These are phyloP conservation scores for Karstenula rhodostoma DNA, from an alignment of 2,329 filamentous ascomycete species.

Conservation along the genomic window DNA sequence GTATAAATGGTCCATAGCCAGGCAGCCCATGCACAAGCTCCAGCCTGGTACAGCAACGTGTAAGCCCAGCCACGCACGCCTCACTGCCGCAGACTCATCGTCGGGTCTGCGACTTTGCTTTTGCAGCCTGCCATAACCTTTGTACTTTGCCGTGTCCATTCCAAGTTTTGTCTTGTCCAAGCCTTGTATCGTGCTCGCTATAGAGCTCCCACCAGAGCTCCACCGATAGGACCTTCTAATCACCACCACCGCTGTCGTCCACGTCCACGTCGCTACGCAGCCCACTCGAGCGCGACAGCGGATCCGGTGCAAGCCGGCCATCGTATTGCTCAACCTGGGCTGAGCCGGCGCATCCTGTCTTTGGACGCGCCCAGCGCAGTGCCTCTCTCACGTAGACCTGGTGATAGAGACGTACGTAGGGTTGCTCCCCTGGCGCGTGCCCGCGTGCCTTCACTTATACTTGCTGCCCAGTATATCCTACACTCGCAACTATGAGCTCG, in stretches of 20 bases:
- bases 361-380: background rate
- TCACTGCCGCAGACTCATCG: background rate
- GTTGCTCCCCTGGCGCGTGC: background rate
- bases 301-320: background rate
- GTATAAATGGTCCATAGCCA: slow-evolving; percentile 8
- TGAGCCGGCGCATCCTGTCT: background rate
- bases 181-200: background rate
- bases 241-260: background rate
- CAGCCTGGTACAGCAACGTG: slow-evolving; percentile 2
- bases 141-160: background rate
- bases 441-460: background rate
- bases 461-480: background rate
- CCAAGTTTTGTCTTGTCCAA: background rate
- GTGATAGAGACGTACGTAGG: background rate
- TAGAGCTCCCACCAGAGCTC: slow-evolving; percentile 13
- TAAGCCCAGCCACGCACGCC: slow-evolving; percentile 15
- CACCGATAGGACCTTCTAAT: slow-evolving; percentile 11
- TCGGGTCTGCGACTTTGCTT: background rate
- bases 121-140: background rate
- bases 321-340: background rate
- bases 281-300: background rate
- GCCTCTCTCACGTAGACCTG: background rate
- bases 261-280: background rate
- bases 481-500: slow-evolving; percentile 48
- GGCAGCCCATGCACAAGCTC: slow-evolving; percentile 4